Evolutionary conservation across 2,329 filamentous ascomycete genomes (phyloP).

Genomic region (Diplodia sapinea): DNA sequence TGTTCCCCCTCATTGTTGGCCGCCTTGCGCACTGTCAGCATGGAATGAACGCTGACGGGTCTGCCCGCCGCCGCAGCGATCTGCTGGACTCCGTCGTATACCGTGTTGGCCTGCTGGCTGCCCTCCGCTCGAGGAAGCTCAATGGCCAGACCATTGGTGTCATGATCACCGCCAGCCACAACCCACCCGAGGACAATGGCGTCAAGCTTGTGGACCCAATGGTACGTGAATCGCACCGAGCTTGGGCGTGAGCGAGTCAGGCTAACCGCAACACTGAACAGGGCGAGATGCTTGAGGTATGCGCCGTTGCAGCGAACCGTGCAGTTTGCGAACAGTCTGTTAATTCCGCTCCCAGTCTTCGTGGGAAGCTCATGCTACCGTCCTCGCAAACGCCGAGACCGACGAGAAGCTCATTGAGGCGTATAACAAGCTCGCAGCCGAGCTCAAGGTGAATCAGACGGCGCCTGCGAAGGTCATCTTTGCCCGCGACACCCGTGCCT

Average conservation of each 20-base stretch:
- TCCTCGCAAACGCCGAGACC: constrained; percentile 80
- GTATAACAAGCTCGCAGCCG: constrained; percentile 63
- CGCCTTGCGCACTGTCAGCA: constrained; percentile 35
- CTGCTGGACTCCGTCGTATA: constrained; percentile 92
- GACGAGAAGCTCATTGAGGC: constrained; percentile 77
- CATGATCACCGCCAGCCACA: constrained; percentile 72
- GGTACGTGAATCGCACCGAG: constrained; percentile 52
- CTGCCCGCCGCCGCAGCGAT: constrained; percentile 55
- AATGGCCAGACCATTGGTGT: constrained; percentile 91
- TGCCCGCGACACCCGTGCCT: constrained; percentile 90
- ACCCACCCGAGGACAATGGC: constrained; percentile 68
- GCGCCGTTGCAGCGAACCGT: constrained; percentile 29
- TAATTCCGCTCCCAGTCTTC: constrained; percentile 60
- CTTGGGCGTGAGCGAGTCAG: neutral
- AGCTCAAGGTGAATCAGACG: constrained; percentile 75
- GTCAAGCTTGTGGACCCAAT: constrained; percentile 90
- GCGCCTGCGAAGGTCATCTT: constrained; percentile 79
- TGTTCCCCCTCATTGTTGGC: constrained; percentile 35
- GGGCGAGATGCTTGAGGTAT: constrained; percentile 94
- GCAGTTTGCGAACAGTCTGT: neutral
- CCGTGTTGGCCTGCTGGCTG: constrained; percentile 86
- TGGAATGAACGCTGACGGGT: constrained; percentile 43
- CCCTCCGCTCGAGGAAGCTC: constrained; percentile 86
- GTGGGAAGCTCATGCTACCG: constrained; percentile 89
- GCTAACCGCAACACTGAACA: constrained; percentile 42